A percentile compares a stretch with the other conserved stretches of the same genome.
Evolutionary conservation across 768 basidiomycete species (phyloP).

Genomic region (Trametes coccinea): DNA sequence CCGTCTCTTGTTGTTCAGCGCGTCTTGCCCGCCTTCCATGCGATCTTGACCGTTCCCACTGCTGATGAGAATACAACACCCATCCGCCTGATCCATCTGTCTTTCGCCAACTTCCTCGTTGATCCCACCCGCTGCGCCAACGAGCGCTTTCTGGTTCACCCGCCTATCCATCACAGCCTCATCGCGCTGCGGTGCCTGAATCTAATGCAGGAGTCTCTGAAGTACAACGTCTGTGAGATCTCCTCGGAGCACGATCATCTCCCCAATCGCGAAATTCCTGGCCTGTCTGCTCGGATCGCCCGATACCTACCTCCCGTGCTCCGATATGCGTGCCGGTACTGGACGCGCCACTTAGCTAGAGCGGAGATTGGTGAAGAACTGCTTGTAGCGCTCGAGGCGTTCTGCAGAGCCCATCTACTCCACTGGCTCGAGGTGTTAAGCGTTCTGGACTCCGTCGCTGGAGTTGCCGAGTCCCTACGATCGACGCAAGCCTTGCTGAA

Average conservation of each 20-base stretch:
- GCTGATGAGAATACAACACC: not conserved
- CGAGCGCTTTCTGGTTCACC: conserved; percentile 6
- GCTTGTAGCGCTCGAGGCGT: not conserved
- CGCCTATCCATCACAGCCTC: not conserved
- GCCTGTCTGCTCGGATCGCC: not conserved
- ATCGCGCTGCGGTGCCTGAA: not conserved
- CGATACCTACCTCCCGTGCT: conserved; percentile 17
- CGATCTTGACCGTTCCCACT: conserved; percentile 16
- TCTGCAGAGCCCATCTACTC: conserved; percentile 22
- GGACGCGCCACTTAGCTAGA: conserved; percentile 12
- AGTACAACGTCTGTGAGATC: conserved; percentile 11
- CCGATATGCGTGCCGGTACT: conserved; percentile 25
- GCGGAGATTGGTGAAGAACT: conserved; percentile 1
- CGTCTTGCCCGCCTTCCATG: conserved; percentile 16
- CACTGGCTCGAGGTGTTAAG: conserved; percentile 28
- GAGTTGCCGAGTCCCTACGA: not conserved
- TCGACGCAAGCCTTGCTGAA: not conserved
- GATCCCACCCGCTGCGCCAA: conserved; percentile 17
- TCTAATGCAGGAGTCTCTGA: not conserved
- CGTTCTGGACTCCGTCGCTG: conserved; percentile 1
- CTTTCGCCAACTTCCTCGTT: conserved; percentile 26
- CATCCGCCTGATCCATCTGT: conserved; percentile 23
- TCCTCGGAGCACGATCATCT: not conserved
- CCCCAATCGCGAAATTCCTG: conserved; percentile 4
- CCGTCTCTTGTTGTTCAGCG: not conserved